Percentiles rank a stretch among this genome's conserved stretches.
Conservation (phyloP, 495 filamentous ascomycete genomes). For the Aspergillus haitiensis region DNA sequence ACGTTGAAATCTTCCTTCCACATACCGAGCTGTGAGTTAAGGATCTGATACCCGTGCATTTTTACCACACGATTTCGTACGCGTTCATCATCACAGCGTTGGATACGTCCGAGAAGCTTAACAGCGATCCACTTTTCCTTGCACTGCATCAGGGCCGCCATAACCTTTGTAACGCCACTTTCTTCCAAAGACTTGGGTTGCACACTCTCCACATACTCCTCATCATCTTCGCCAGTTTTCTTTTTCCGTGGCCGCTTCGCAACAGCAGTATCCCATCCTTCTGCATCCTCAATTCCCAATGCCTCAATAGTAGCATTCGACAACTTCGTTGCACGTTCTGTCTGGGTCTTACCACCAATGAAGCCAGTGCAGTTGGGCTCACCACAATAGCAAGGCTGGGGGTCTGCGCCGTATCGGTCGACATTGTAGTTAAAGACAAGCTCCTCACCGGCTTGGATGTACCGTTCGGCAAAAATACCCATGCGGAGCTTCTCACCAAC, state of each 20-base stretch:
- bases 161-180: conserved; percentile 91
- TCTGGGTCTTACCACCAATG: conserved; percentile 97
- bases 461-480: conserved; percentile 94
- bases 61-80: conserved; percentile 86
- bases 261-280: conserved; percentile 86
- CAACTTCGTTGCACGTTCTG: conserved; percentile 89
- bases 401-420: conserved; percentile 94
- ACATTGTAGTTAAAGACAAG: conserved; percentile 99
- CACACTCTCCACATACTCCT: conserved; percentile 92
- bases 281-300: conserved; percentile 90
- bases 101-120: conserved; percentile 87
- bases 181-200: conserved; percentile 82
- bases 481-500: conserved; percentile 98
- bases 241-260: conserved; percentile 89
- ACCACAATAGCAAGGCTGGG: conserved; percentile 94
- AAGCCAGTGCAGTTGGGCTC: conserved; percentile 94
- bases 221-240: conserved; percentile 91
- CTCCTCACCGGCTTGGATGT: conserved; percentile 87
- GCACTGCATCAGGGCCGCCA: conserved; percentile 98
- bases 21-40: conserved; percentile 77
- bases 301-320: conserved; percentile 90
- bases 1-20: conserved; percentile 90
- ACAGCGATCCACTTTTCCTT: conserved; percentile 99
- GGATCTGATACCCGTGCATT: conserved; percentile 95
- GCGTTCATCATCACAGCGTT: conserved; percentile 83